Base-by-base conservation (phyloP, 1,284 basidiomycete species). In the Pulchroboletus neoregius region DNA sequence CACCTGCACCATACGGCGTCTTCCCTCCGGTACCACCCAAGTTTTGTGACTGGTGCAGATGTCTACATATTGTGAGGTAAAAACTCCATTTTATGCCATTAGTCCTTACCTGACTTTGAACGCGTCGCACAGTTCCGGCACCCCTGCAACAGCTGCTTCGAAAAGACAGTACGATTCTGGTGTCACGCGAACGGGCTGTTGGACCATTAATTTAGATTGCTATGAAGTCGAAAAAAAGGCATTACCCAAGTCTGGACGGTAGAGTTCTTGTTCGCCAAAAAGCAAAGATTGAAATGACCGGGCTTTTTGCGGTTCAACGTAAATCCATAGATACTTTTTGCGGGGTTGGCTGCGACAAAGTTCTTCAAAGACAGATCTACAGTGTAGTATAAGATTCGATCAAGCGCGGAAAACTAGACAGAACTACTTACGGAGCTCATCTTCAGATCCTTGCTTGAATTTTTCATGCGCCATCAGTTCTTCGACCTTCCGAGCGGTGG, bases 401-500 rank as follows among this genome's bases (percentile, higher is more conserved):
- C 7, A 33, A 36, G 15, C 9, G 10, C 3, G 16, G 16, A 33
- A 20, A 52, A 27, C 15, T 36, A 27, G 23, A 33, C 10, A 31
- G n/a, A 24, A 32, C 10, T 20, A 78, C 92, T 68, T 57, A 94
- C 91, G 88, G 46, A 99, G 79, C 58, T 96, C 90, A 52, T 92
- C 84, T 66, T 94, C 90, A 22, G 87, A 78, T 18, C 86, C 85
- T 38, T 82, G 83, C 68, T 94, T 94, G 78, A 90, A 99, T 69
- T 97, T 97, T 63, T 99, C 96, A 65, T 95, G 91, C 39, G 85
- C 80, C 82, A 94, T 94, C 54, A 99, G 73, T 66, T 98, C 93
- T 65, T 98, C 94, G 5, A 98, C 90, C 62, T 92, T 90, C 48
- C 91, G 82, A 39, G 90, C 87, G 76, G 94, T 96, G 8, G 94